Percentiles rank a stretch among this genome's conserved stretches.
Conservation (phyloP, 2,329 filamentous ascomycete genomes). For the Penicillium glabrum region DNA sequence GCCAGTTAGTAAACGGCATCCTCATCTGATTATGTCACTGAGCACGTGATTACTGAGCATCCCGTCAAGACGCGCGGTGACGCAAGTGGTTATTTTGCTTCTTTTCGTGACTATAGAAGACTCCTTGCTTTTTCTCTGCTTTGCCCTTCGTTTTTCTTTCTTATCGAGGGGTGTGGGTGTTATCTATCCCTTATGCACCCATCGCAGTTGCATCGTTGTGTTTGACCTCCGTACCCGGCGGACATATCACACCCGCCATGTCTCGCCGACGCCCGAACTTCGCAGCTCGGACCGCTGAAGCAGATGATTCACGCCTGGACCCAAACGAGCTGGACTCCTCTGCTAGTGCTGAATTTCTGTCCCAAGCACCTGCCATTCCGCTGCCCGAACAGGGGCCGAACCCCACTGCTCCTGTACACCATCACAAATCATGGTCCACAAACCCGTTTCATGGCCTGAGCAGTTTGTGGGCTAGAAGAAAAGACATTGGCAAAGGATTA, state of each 20-base stretch:
- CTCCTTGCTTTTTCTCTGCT: conserved; percentile 1
- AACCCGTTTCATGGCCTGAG: conserved; percentile 24
- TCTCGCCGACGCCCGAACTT: conserved; percentile 41
- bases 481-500: conserved; percentile 2
- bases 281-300: conserved; percentile 38
- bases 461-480: neutral
- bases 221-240: conserved; percentile 19
- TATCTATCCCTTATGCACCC: neutral
- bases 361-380: conserved; percentile 20
- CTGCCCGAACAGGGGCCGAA: conserved; percentile 26
- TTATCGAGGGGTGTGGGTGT: neutral
- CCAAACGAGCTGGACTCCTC: conserved; percentile 28
- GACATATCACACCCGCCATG: conserved; percentile 20
- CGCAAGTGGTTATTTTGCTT: conserved; percentile 28
- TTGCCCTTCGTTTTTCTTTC: neutral
- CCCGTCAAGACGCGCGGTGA: conserved; percentile 16
- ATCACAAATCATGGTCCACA: conserved; percentile 18
- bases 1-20: no score
- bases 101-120: conserved; percentile 1
- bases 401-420: conserved; percentile 15
- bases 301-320: conserved; percentile 38
- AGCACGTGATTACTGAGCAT: no score
- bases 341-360: conserved; percentile 22
- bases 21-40: no score
- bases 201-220: neutral